These are phyloP conservation scores for Eucalyptus caleyi DNA, from an alignment of 345 rosid species.

Conservation along the genomic window DNA sequence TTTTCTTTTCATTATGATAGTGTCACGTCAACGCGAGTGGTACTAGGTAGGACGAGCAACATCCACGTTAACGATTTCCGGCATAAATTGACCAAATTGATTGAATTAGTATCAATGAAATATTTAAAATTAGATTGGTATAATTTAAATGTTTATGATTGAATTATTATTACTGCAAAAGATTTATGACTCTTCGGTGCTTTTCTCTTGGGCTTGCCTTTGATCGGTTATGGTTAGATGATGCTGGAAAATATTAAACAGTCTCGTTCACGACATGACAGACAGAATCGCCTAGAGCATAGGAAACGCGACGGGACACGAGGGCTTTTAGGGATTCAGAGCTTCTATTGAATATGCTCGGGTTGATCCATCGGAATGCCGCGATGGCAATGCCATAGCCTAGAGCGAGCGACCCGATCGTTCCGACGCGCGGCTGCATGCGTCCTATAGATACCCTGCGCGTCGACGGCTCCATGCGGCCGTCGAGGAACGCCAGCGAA, in stretches of 20 bases:
- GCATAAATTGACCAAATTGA: no score
- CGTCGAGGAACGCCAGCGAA: neutral
- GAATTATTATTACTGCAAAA: rapidly evolving
- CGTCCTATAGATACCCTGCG: neutral
- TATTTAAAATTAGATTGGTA: rapidly evolving
- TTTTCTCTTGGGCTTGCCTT: neutral
- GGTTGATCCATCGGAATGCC: neutral
- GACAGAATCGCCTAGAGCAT: neutral
- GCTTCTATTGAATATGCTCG: neutral
- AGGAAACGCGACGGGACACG: neutral
- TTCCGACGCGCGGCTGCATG: neutral
- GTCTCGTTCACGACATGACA: neutral
- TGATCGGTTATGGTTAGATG: neutral
- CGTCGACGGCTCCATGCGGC: neutral
- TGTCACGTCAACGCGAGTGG: rapidly evolving
- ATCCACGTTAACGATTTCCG: rapidly evolving
- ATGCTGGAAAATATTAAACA: neutral
- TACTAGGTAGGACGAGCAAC: no score
- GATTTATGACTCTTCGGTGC: no score
- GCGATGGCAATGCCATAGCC: neutral
- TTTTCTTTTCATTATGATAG: rapidly evolving
- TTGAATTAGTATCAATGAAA: rapidly evolving
- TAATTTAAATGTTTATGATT: rapidly evolving
- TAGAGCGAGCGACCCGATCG: neutral
- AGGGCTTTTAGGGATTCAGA: neutral